Evolutionary conservation across 2,329 filamentous ascomycete species (phyloP).

Genomic region (Sporothrix curviconia): DNA sequence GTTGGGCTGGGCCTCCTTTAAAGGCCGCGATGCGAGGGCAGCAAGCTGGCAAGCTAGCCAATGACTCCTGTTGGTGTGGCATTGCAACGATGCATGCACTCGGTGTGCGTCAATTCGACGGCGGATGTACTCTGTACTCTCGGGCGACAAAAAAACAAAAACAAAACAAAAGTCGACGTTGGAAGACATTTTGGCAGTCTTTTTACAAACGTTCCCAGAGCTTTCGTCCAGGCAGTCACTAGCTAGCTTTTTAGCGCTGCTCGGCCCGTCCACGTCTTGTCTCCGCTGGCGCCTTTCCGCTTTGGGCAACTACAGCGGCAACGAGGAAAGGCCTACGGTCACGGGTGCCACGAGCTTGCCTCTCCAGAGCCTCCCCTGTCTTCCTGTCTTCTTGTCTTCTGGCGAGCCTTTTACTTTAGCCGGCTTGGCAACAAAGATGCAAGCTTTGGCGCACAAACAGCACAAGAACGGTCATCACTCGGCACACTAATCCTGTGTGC

Average conservation of each 20-base stretch:
- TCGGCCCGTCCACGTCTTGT: constrained; percentile 9
- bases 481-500: constrained; percentile 9
- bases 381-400: no score
- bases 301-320: constrained; percentile 4
- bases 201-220: neutral
- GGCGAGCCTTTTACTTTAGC: neutral
- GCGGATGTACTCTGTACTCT: no score
- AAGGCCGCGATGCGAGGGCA: no score
- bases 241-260: constrained; percentile 8
- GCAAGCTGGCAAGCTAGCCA: neutral
- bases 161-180: no score
- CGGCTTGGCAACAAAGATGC: neutral
- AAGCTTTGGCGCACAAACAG: neutral
- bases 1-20: no score
- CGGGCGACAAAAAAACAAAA: neutral
- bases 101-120: no score
- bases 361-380: neutral
- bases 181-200: neutral
- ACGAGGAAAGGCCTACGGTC: neutral
- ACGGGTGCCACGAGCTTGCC: neutral
- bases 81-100: no score
- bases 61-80: no score
- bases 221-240: neutral
- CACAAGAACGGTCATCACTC: no score
- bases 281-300: constrained; percentile 1